phyloP scores from a whole-genome alignment of 2,329 filamentous ascomycete genomes.

The Penicillium polonicum region DNA sequence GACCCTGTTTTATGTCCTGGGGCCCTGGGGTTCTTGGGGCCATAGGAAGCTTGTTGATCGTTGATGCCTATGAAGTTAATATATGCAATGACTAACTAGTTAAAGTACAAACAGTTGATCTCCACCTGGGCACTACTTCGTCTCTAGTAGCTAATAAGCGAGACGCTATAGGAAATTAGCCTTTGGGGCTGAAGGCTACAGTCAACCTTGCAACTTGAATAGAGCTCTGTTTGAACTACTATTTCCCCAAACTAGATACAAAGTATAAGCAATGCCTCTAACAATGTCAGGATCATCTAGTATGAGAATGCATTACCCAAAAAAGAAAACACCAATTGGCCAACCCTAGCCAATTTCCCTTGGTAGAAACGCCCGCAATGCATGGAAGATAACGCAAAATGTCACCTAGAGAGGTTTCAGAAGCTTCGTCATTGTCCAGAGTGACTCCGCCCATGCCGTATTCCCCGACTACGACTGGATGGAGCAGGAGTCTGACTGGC shows the following conservation, averaged over 20 bases:
- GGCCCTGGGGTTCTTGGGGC: neutral
- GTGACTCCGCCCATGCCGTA: slow-evolving; percentile 21
- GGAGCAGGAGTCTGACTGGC: slow-evolving; percentile 23
- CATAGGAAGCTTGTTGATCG: neutral
- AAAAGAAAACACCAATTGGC: neutral
- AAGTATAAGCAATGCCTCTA: neutral
- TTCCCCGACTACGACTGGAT: slow-evolving; percentile 21
- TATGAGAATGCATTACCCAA: neutral
- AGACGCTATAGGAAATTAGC: neutral
- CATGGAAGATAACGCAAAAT: slow-evolving; percentile 8
- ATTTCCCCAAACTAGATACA: neutral
- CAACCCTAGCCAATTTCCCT: neutral
- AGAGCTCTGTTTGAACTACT: neutral
- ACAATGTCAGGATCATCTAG: neutral
- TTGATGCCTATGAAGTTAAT: neutral
- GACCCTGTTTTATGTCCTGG: neutral
- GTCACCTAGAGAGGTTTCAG: neutral
- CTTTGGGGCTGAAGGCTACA: neutral
- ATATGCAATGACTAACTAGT: neutral
- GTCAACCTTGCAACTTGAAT: neutral
- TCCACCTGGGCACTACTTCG: neutral
- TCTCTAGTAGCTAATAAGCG: neutral
- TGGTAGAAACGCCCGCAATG: slow-evolving; percentile 15
- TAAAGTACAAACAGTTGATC: neutral
- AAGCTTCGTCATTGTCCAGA: slow-evolving; percentile 15